Base-by-base conservation (phyloP, 202 grass and related monocot genomes). In the Brachypodium distachyon region DNA sequence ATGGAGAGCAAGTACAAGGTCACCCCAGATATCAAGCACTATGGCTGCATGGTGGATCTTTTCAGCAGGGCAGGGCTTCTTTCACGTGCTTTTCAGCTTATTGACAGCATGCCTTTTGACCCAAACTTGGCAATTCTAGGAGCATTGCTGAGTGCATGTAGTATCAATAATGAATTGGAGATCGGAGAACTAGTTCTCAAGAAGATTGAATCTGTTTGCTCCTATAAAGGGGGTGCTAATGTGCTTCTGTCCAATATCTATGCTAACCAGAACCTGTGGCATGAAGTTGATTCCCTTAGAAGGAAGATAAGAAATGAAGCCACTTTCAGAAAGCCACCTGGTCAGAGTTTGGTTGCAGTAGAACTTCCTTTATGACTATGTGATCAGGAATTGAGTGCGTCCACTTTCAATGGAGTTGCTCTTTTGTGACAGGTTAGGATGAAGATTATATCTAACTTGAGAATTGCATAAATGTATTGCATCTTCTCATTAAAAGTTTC, bases 241-340 rank as follows among this genome's bases (percentile, higher is more conserved):
- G 87, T 93, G 75, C 91, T 93, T 31, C 58, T 93, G 25, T 93
- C 91, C 3, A 93, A 88, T 60, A 90, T 93, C 6, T 93, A 90
- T 74, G 91, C 87, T 22, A 76, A 88, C 73, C 64, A 85, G 46
- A 84, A 82, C n/a, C 65, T 83, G 1, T 93, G 91, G 87, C 78
- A 88, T 59, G 82, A 88, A 85, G 91, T 90, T 10, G 74, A 76
- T 88, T 70, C 79, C 19, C 69, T 76, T 32, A 90, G 91, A 80
- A 81, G 83, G 68, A 84, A 65, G 56, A 67, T 84, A 73, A 82
- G 75, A 62, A 85, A 32, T 64, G 69, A 55, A 0, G 22, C 37
- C 27, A 58, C 26, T 17, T 33, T 40, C 29, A 82, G 74, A 61
- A 93, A 93, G 71, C 84, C 91, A 73, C 85, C 84, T 28, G 91